phyloP scores from a whole-genome alignment of 2,329 filamentous ascomycete genomes.

The Grosmannia clavigera region DNA sequence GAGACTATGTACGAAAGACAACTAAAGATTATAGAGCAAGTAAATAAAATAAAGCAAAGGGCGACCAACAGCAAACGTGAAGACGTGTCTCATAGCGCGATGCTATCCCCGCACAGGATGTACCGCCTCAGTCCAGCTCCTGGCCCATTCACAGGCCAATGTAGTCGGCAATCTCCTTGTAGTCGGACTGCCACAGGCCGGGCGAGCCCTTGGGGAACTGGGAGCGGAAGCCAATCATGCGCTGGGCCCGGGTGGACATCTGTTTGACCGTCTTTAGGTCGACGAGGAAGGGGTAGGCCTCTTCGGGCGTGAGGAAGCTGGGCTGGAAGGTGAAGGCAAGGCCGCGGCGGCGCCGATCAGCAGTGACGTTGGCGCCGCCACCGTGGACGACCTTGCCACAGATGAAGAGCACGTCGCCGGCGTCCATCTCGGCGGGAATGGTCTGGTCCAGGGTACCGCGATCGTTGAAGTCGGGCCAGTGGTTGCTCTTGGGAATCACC shows the following conservation, averaged over 20 bases:
- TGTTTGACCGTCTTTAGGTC: neutral
- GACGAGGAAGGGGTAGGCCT: conserved; percentile 17
- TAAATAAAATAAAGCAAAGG: no score
- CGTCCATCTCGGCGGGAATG: conserved; percentile 16
- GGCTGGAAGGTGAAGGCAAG: conserved; percentile 16
- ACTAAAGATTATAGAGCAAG: no score
- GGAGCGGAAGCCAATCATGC: conserved; percentile 17
- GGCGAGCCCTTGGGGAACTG: conserved; percentile 17
- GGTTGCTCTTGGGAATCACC: conserved; percentile 19
- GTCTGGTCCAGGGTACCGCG: conserved; percentile 11
- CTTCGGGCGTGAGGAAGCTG: conserved; percentile 17
- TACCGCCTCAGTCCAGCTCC: neutral
- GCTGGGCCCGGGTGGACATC: conserved; percentile 12
- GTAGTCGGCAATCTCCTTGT: conserved; percentile 7
- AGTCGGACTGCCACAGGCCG: conserved; percentile 17
- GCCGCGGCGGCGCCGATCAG: conserved; percentile 8
- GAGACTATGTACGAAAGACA: no score
- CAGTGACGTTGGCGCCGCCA: conserved; percentile 17
- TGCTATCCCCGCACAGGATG: no score
- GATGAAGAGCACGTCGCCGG: conserved; percentile 19
- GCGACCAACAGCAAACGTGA: no score
- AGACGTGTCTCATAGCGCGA: no score
- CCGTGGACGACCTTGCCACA: conserved; percentile 21
- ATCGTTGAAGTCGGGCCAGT: conserved; percentile 12
- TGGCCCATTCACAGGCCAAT: neutral